A percentile compares a stretch with the other conserved stretches of the same genome.
phyloP scores from a whole-genome alignment of 1,139 yeast genomes.

The Lizanozyma gosingica region DNA sequence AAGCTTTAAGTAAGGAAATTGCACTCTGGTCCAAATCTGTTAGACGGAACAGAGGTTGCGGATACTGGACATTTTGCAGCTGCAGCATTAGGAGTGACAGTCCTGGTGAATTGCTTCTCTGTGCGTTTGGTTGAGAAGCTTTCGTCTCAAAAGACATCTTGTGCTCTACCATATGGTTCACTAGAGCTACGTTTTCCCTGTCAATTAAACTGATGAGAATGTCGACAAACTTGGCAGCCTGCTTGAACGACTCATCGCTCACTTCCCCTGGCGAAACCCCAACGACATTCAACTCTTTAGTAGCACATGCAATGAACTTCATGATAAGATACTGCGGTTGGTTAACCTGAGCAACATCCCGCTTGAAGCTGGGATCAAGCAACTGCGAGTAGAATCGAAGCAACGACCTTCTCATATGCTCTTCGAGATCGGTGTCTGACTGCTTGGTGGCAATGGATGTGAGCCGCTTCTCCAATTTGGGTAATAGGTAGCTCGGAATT shows the following conservation, averaged over 20 bases:
- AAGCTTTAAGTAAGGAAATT: conserved; percentile 24
- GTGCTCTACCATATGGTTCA: conserved; percentile 35
- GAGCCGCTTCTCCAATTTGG: conserved; percentile 40
- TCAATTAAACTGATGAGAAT: conserved; percentile 41
- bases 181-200: conserved; percentile 28
- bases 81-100: conserved; percentile 5
- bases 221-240: conserved; percentile 49
- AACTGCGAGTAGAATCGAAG: conserved; percentile 56
- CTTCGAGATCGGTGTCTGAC: conserved; percentile 28
- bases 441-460: conserved; percentile 47
- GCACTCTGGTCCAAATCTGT: conserved; percentile 39
- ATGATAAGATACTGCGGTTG: conserved; percentile 59
- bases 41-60: conserved; percentile 39
- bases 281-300: conserved; percentile 51
- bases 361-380: conserved; percentile 39
- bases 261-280: conserved; percentile 34
- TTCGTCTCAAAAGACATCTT: conserved; percentile 30
- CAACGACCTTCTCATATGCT: conserved; percentile 34
- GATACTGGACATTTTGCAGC: conserved; percentile 19
- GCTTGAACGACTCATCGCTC: conserved; percentile 41
- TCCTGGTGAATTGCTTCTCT: conserved; percentile 5
- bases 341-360: conserved; percentile 29
- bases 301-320: conserved; percentile 56
- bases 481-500: conserved; percentile 41
- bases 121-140: conserved; percentile 6